Conservation (phyloP, 176 grass and related monocot species). For the Oryza australiensis region DNA sequence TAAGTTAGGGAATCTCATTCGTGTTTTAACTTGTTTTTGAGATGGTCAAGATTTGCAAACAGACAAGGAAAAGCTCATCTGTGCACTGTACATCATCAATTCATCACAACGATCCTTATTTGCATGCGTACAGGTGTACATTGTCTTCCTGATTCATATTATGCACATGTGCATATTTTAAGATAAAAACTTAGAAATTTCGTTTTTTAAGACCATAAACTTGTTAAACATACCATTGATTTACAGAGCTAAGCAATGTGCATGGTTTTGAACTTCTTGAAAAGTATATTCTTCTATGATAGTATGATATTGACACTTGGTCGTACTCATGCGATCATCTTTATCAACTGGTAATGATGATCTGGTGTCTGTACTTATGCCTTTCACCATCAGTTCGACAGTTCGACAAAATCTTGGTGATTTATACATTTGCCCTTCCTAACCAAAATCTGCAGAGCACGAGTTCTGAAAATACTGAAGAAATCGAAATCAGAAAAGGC, state of each 20-base stretch:
- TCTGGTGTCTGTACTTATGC: too few species aligned
- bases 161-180: too few species aligned
- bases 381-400: not conserved
- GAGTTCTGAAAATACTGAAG: not conserved
- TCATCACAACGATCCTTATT: not conserved
- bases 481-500: not conserved
- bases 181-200: too few species aligned
- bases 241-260: too few species aligned
- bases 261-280: not conserved
- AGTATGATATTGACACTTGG: too few species aligned
- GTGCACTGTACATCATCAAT: not conserved
- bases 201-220: too few species aligned
- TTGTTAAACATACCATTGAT: too few species aligned
- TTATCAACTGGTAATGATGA: not conserved
- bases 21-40: not conserved
- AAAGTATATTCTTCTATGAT: too few species aligned
- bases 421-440: too few species aligned
- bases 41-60: not conserved
- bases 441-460: not conserved
- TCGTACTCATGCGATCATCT: not conserved
- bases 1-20: slow-evolving; percentile 18
- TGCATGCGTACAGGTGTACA: not conserved
- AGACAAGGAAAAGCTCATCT: not conserved
- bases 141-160: not conserved
- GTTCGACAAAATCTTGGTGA: not conserved